Evolutionary conservation across 768 basidiomycete genomes (phyloP).

Genomic region (Suillus variegatus): DNA sequence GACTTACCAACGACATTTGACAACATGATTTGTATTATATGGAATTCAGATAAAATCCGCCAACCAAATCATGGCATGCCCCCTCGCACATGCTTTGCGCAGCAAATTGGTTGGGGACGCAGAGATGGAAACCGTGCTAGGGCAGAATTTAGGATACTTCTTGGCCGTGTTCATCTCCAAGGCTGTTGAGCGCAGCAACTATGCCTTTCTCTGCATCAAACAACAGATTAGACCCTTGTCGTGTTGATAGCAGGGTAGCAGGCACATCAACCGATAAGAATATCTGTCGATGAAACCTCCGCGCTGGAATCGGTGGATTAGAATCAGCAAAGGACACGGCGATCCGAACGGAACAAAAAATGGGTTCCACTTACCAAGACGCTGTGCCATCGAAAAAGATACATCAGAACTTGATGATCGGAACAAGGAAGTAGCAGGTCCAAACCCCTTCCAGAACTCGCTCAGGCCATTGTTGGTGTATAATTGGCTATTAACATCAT

Average conservation of each 20-base stretch:
- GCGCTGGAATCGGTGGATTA: slow-evolving; percentile 43
- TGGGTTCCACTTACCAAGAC: slow-evolving; percentile 61
- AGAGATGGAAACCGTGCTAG: not conserved
- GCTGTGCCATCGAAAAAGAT: slow-evolving; percentile 73
- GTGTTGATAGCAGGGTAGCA: slow-evolving; percentile 39
- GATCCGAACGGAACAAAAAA: slow-evolving; percentile 11
- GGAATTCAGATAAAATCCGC: not conserved
- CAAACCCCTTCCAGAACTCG: slow-evolving; percentile 2
- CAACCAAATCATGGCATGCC: not conserved
- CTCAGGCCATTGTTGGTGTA: slow-evolving; percentile 1
- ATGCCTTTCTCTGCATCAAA: slow-evolving; percentile 65
- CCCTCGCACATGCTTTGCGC: not conserved
- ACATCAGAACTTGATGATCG: slow-evolving; percentile 61
- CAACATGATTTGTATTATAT: not conserved
- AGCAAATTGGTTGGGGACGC: not conserved
- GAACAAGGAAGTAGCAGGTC: slow-evolving; percentile 63
- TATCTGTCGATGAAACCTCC: slow-evolving; percentile 64
- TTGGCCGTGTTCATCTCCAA: slow-evolving; percentile 21
- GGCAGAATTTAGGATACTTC: not conserved
- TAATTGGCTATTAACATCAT: not conserved
- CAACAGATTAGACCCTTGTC: slow-evolving; percentile 48
- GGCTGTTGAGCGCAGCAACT: slow-evolving; percentile 45
- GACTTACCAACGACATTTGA: not conserved
- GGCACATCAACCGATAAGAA: slow-evolving; percentile 71
- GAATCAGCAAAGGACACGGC: slow-evolving; percentile 14